phyloP scores from a whole-genome alignment of 148 eudicot species.

The Suaeda aralocaspica region DNA sequence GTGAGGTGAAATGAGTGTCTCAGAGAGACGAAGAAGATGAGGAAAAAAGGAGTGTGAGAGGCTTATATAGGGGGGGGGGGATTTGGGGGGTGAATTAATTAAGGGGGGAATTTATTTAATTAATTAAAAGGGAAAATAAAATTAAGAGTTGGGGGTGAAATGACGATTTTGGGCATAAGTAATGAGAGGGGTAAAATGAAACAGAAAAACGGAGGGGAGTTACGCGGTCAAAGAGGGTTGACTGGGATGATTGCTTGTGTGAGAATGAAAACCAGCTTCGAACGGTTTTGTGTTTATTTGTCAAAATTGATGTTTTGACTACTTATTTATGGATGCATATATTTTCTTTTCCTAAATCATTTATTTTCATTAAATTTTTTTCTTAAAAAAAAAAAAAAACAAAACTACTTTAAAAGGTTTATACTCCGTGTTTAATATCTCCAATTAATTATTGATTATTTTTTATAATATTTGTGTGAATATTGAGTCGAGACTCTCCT shows the following conservation, averaged over 20 bases:
- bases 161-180: not conserved
- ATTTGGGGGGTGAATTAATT: not conserved
- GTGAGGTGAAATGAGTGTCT: not conserved
- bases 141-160: not conserved
- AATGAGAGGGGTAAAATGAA: too few relatives aligned
- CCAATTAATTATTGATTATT: too few relatives aligned
- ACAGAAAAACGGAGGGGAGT: not conserved
- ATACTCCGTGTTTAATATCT: too few relatives aligned
- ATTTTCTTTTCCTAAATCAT: too few relatives aligned
- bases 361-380: too few relatives aligned
- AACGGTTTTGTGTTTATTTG: not conserved
- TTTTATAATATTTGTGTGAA: too few relatives aligned
- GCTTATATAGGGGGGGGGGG: conserved; percentile 9
- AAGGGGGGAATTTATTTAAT: not conserved
- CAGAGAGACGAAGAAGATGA: conserved; percentile 11
- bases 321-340: too few relatives aligned
- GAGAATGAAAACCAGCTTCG: not conserved
- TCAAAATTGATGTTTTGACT: conserved; percentile 1
- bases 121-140: not conserved
- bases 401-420: too few relatives aligned
- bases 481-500: too few relatives aligned
- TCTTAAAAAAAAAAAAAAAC: too few relatives aligned
- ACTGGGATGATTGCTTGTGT: conserved; percentile 22
- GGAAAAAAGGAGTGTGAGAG: not conserved
- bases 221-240: conserved; percentile 41